Conservation (phyloP, 805 yeast species). For the Cyberlindnera mississippiensis region DNA sequence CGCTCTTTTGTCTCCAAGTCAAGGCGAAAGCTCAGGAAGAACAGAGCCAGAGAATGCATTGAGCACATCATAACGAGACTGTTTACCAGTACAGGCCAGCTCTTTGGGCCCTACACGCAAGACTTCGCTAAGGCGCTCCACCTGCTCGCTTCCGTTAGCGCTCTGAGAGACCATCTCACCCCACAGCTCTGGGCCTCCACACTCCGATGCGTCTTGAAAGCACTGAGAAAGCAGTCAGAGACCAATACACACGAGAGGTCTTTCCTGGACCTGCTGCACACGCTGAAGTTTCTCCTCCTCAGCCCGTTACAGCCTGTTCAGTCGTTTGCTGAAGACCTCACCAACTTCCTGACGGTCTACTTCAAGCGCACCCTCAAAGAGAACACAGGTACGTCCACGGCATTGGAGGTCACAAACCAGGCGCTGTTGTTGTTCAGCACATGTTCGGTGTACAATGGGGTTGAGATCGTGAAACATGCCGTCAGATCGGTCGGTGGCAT, state of each 20-base stretch:
- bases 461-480: slow-evolving; percentile 38
- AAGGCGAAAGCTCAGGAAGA: background rate
- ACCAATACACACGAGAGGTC: slow-evolving; percentile 24
- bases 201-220: slow-evolving; percentile 10
- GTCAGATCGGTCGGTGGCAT: slow-evolving; percentile 33
- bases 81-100: slow-evolving; percentile 8
- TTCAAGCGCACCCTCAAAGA: slow-evolving; percentile 26
- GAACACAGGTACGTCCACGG: slow-evolving; percentile 28
- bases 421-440: slow-evolving; percentile 40
- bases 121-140: slow-evolving; percentile 29
- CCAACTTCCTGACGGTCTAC: slow-evolving; percentile 21
- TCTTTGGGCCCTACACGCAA: slow-evolving; percentile 30
- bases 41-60: background rate
- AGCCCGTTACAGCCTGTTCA: slow-evolving; percentile 25
- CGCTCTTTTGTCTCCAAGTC: no score
- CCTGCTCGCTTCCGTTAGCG: slow-evolving; percentile 21
- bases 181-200: slow-evolving; percentile 16
- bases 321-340: slow-evolving; percentile 19
- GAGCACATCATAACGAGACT: slow-evolving; percentile 14
- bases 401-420: slow-evolving; percentile 44
- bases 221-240: slow-evolving; percentile 9
- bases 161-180: slow-evolving; percentile 21
- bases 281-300: slow-evolving; percentile 23
- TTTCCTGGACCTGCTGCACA: slow-evolving; percentile 26
- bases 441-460: slow-evolving; percentile 34